Evolutionary conservation across 1,284 basidiomycete species (phyloP).

Genomic region (Amylostereum chailletii): DNA sequence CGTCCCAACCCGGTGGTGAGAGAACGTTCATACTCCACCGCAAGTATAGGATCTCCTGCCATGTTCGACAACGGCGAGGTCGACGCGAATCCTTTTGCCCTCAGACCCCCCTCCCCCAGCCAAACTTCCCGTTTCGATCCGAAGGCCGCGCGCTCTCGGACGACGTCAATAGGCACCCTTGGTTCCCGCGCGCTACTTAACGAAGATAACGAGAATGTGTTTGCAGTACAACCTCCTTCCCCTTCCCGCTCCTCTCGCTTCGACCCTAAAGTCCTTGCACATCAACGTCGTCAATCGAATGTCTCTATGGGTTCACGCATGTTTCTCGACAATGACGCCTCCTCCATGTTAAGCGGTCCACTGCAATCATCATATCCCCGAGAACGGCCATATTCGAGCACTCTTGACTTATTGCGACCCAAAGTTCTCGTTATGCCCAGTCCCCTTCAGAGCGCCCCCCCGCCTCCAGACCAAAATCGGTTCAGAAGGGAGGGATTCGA

Average conservation of each 20-base stretch:
- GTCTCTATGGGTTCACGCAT: slow-evolving; percentile 57
- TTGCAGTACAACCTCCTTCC: slow-evolving; percentile 50
- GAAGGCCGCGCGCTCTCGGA: slow-evolving; percentile 26
- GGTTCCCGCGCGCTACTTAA: slow-evolving; percentile 18
- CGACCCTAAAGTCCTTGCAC: slow-evolving; percentile 55
- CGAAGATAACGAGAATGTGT: slow-evolving; percentile 43
- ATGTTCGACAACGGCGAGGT: slow-evolving; percentile 25
- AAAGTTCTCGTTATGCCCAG: slow-evolving; percentile 83
- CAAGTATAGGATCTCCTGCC: slow-evolving; percentile 37
- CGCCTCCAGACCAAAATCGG: slow-evolving; percentile 16
- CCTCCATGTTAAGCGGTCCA: slow-evolving; percentile 15
- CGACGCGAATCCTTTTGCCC: slow-evolving; percentile 12
- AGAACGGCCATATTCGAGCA: slow-evolving; percentile 51
- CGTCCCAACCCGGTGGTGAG: slow-evolving; percentile 20
- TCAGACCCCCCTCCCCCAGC: slow-evolving; percentile 23
- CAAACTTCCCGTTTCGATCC: slow-evolving; percentile 32
- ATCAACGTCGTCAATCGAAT: slow-evolving; percentile 55
- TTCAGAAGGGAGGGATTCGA: slow-evolving; percentile 43
- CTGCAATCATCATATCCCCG: slow-evolving; percentile 26
- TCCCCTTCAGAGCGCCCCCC: slow-evolving; percentile 51
- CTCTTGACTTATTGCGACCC: slow-evolving; percentile 66
- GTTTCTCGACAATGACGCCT: slow-evolving; percentile 48
- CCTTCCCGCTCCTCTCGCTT: slow-evolving; percentile 56
- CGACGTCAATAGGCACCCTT: slow-evolving; percentile 29
- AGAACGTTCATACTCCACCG: slow-evolving; percentile 36